Evolutionary conservation across 345 rosid genomes (phyloP), one percentile per base, ranked within the genome.

Genomic region (Carallia brachiata): DNA sequence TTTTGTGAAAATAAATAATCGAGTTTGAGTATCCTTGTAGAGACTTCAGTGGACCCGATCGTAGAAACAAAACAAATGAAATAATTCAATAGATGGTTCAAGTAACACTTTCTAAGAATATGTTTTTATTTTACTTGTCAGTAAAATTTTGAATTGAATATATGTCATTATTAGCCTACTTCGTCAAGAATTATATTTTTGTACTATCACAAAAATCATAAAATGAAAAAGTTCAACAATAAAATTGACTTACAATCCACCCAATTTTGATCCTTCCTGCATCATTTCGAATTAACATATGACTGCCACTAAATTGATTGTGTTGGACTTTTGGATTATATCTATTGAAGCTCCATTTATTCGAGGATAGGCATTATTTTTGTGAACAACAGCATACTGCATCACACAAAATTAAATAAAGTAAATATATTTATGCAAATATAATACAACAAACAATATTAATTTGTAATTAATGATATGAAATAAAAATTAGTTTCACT

Each of bases 21-120:
- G 75, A 39, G 75, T 70, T 40, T 39, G 31, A 53, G 52, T 31
- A 44, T 75, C 79, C 12, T 37, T 23, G 59, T 75, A 75, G 36
- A 75, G 18, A n/a, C 19, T 30, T 39, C 71, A 72, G 62, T 76
- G 65, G 28, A 66, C 75, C 75, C 65, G 70, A 18, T 32, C 1
- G 12, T 16, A 52, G 19, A 13, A 13, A 52, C 6, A 4, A n/a
- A n/a, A n/a, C n/a, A n/a, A n/a, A n/a, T n/a, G n/a, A n/a, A n/a
- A n/a, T n/a, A n/a, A n/a, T n/a, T n/a, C n/a, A n/a, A n/a, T n/a
- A n/a, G n/a, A n/a, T n/a, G n/a, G n/a, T n/a, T n/a, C n/a, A n/a
- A n/a, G n/a, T n/a, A n/a, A n/a, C n/a, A n/a, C n/a, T n/a, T n/a
- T n/a, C n/a, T n/a, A n/a, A n/a, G n/a, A n/a, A n/a, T n/a, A n/a